phyloP scores from a whole-genome alignment of 2,329 filamentous ascomycete species.

The Aspergillus pseudonomiae region DNA sequence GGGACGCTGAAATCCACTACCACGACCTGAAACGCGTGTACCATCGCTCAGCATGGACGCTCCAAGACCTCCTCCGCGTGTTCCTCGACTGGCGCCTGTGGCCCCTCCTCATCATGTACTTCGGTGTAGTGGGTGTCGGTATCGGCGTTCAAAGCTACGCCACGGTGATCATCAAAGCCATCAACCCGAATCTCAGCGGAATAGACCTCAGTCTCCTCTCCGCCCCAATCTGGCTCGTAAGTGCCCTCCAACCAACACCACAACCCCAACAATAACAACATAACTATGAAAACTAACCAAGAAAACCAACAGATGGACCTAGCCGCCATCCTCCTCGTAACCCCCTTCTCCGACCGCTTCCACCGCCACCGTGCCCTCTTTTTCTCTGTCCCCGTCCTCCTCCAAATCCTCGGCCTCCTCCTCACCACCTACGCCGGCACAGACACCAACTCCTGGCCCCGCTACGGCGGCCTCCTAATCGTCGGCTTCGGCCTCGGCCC shows the following conservation, averaged over 20 bases:
- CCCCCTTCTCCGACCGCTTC: slow-evolving; percentile 84
- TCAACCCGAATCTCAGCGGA: slow-evolving; percentile 71
- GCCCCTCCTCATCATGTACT: slow-evolving; percentile 89
- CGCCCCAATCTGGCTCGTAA: slow-evolving; percentile 88
- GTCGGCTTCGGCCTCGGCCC: slow-evolving; percentile 89
- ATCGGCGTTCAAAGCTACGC: slow-evolving; percentile 89
- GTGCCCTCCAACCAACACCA: slow-evolving; percentile 34
- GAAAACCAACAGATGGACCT: slow-evolving; percentile 72
- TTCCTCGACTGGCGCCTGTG: slow-evolving; percentile 85
- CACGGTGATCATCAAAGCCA: slow-evolving; percentile 80
- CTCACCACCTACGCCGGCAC: slow-evolving; percentile 73
- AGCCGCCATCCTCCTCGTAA: slow-evolving; percentile 81
- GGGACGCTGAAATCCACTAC: slow-evolving; percentile 82
- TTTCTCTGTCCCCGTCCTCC: slow-evolving; percentile 73
- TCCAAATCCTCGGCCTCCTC: slow-evolving; percentile 82
- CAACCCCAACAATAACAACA: neutral
- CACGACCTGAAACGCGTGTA: slow-evolving; percentile 81
- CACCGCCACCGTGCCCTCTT: slow-evolving; percentile 77
- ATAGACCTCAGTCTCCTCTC: slow-evolving; percentile 80
- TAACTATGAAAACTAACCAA: slow-evolving; percentile 5
- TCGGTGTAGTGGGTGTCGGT: slow-evolving; percentile 88
- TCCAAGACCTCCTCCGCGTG: slow-evolving; percentile 70
- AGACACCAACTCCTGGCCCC: slow-evolving; percentile 69
- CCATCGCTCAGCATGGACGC: slow-evolving; percentile 71
- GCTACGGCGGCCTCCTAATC: slow-evolving; percentile 86